Evolutionary conservation across 2,329 filamentous ascomycete species (phyloP).

Genomic region (Nigrospora osmanthi): DNA sequence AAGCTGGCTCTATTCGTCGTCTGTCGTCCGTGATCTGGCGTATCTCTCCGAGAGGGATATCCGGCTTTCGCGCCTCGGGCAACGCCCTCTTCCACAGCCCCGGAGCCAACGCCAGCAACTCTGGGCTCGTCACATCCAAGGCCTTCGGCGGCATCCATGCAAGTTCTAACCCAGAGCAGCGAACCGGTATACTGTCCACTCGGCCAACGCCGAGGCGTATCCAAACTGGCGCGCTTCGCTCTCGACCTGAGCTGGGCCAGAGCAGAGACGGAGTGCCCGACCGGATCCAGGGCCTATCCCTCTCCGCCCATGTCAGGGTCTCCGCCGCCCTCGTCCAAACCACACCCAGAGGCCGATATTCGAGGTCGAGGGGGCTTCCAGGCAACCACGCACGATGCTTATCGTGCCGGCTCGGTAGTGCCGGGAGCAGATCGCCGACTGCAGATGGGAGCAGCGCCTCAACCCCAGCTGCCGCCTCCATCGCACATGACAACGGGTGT

Average conservation of each 20-base stretch:
- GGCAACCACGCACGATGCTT: slow-evolving; percentile 40
- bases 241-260: slow-evolving; percentile 48
- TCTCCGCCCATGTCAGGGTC: slow-evolving; percentile 70
- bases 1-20: no score
- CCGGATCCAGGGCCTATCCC: slow-evolving; percentile 54
- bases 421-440: slow-evolving; percentile 28
- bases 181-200: slow-evolving; percentile 38
- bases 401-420: slow-evolving; percentile 30
- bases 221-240: slow-evolving; percentile 45
- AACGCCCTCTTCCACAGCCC: not conserved
- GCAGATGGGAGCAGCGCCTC: slow-evolving; percentile 11
- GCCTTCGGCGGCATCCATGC: slow-evolving; percentile 41
- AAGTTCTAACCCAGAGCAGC: slow-evolving; percentile 36
- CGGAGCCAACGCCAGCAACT: slow-evolving; percentile 9
- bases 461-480: slow-evolving; percentile 17
- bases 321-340: slow-evolving; percentile 52
- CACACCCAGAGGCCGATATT: slow-evolving; percentile 48
- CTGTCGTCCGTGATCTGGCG: no score
- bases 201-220: slow-evolving; percentile 51
- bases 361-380: slow-evolving; percentile 42
- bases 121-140: slow-evolving; percentile 12
- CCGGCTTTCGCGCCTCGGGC: slow-evolving; percentile 1
- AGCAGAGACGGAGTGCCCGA: slow-evolving; percentile 45
- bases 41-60: no score
- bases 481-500: slow-evolving; percentile 14